Conservation (phyloP, 345 rosid species). For the Cardamine resedifolia region DNA sequence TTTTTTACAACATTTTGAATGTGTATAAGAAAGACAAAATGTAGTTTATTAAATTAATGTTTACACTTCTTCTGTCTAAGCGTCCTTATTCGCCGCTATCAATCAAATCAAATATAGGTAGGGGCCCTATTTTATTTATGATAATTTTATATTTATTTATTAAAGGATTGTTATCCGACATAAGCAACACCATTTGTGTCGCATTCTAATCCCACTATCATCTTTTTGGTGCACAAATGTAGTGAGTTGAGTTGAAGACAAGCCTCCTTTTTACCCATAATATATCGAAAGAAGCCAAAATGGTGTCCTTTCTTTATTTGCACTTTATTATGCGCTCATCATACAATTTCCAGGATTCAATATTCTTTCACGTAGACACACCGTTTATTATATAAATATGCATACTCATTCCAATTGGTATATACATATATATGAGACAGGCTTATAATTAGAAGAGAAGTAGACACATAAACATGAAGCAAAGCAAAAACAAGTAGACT, state of each 20-base stretch:
- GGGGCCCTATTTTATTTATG: not conserved
- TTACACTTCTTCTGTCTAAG: constrained; percentile 3
- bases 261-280: constrained; percentile 18
- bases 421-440: not conserved
- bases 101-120: constrained; percentile 24
- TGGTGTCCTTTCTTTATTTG: constrained; percentile 22
- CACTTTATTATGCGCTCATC: constrained; percentile 17
- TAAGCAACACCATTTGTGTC: constrained; percentile 22
- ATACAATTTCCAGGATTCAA: not conserved
- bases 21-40: constrained; percentile 2
- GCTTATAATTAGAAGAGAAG: constrained; percentile 61
- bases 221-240: constrained; percentile 5
- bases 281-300: not conserved
- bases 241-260: constrained; percentile 30
- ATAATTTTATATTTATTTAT: not conserved
- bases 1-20: constrained; percentile 12
- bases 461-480: constrained; percentile 77
- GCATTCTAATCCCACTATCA: constrained; percentile 23
- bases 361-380: constrained; percentile 1
- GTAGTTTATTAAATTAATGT: not conserved
- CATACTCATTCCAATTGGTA: constrained; percentile 2
- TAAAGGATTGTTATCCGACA: constrained; percentile 17
- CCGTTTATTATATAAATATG: not conserved
- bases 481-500: constrained; percentile 76
- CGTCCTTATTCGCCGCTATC: constrained; percentile 13